Conservation (phyloP, 2,329 filamentous ascomycete species). For the Akanthomyces dipterigenus region DNA sequence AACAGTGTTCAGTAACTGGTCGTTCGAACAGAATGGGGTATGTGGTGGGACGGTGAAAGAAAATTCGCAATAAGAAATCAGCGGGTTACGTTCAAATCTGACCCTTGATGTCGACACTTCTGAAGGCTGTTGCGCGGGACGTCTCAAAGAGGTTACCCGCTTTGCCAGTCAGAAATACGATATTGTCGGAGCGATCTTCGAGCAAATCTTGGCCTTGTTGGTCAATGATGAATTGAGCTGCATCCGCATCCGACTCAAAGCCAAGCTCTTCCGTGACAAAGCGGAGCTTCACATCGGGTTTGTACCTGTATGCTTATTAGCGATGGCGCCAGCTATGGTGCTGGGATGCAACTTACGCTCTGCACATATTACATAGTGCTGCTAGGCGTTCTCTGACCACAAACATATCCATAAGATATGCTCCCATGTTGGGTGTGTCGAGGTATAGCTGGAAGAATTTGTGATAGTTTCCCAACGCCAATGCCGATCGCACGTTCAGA, state of each 20-base stretch:
- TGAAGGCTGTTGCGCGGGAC: slow-evolving; percentile 67
- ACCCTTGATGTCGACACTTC: slow-evolving; percentile 91
- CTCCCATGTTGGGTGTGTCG: slow-evolving; percentile 92
- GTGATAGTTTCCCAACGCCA: slow-evolving; percentile 94
- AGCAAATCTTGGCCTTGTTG: slow-evolving; percentile 69
- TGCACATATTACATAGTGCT: slow-evolving; percentile 87
- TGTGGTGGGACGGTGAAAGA: not conserved
- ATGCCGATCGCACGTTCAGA: slow-evolving; percentile 78
- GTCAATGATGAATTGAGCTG: slow-evolving; percentile 83
- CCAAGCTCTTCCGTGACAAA: slow-evolving; percentile 95
- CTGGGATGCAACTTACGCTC: slow-evolving; percentile 60
- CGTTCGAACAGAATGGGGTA: not conserved
- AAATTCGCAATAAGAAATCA: slow-evolving; percentile 3
- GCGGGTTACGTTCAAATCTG: slow-evolving; percentile 60
- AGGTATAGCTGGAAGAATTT: slow-evolving; percentile 96
- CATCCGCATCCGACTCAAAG: slow-evolving; percentile 88
- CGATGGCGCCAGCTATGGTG: not conserved
- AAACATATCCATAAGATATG: slow-evolving; percentile 99
- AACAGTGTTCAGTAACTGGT: not conserved
- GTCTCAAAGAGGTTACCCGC: slow-evolving; percentile 66
- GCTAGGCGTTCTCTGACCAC: slow-evolving; percentile 86
- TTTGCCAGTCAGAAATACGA: slow-evolving; percentile 68
- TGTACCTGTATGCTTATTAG: slow-evolving; percentile 60
- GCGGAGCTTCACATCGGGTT: slow-evolving; percentile 78
- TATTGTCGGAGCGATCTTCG: slow-evolving; percentile 67